phyloP scores from a whole-genome alignment of 208 protist genomes.

The Trypanosoma platydactyli region DNA sequence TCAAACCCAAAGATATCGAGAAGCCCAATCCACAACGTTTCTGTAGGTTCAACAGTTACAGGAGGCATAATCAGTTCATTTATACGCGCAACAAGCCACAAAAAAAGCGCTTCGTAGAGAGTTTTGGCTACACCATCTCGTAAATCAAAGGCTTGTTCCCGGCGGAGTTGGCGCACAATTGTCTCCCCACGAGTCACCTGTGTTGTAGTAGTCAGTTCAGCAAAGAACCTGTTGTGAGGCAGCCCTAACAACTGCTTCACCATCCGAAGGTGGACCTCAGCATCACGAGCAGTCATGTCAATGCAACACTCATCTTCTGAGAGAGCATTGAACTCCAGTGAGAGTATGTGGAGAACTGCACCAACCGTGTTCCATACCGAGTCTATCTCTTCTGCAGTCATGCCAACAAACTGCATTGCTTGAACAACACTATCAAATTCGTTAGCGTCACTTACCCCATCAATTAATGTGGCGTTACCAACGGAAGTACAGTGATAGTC shows the following conservation, averaged over 20 bases:
- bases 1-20: constrained; percentile 96
- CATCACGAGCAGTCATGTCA: constrained; percentile 12
- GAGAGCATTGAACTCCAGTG: constrained; percentile 27
- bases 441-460: constrained; percentile 39
- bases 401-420: constrained; percentile 40
- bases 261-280: constrained; percentile 16
- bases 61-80: constrained; percentile 44
- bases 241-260: constrained; percentile 45
- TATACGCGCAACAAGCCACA: constrained; percentile 71
- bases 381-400: constrained; percentile 46
- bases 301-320: constrained; percentile 29
- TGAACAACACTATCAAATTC: constrained; percentile 28
- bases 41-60: neutral
- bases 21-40: constrained; percentile 45
- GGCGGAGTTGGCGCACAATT: constrained; percentile 42
- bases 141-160: constrained; percentile 44
- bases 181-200: constrained; percentile 40
- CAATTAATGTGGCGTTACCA: constrained; percentile 32
- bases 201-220: constrained; percentile 43
- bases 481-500: constrained; percentile 49
- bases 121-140: constrained; percentile 71
- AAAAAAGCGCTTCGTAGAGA: constrained; percentile 70
- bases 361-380: constrained; percentile 57
- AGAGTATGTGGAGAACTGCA: constrained; percentile 38
- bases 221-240: constrained; percentile 29